These are phyloP conservation scores for Verticillium albo-atrum DNA, from an alignment of 2,329 filamentous ascomycete genomes.

Conservation along the genomic window DNA sequence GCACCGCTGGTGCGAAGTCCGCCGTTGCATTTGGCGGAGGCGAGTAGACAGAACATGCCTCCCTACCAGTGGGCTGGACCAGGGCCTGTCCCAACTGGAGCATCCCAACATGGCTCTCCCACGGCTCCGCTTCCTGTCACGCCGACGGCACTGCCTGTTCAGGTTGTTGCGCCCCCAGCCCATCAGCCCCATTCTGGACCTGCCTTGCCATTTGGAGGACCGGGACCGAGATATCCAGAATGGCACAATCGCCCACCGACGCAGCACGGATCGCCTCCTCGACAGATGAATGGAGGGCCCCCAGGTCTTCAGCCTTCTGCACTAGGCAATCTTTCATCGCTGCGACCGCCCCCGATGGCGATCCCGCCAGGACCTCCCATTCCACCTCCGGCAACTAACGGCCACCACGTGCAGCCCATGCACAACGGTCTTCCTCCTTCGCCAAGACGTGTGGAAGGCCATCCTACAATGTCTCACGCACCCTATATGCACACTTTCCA, in stretches of 20 bases:
- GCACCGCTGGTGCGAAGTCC: conserved; percentile 10
- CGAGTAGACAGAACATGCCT: conserved; percentile 6
- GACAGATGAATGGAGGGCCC: conserved; percentile 45
- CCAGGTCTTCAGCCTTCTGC: conserved; percentile 24
- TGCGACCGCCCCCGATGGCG: conserved; percentile 45
- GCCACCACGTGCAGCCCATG: conserved; percentile 32
- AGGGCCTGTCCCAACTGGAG: background rate
- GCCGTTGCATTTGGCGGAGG: conserved; percentile 8
- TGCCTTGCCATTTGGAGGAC: conserved; percentile 25
- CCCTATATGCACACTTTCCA: conserved; percentile 17
- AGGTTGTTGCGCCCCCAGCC: conserved; percentile 19
- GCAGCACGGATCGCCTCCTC: conserved; percentile 42
- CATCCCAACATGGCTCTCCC: conserved; percentile 17
- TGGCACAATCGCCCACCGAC: conserved; percentile 46
- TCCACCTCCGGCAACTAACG: conserved; percentile 37
- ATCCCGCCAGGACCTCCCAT: conserved; percentile 35
- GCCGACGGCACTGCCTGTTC: conserved; percentile 9
- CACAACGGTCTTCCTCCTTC: conserved; percentile 44
- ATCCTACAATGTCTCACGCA: conserved; percentile 9
- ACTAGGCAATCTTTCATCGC: conserved; percentile 33
- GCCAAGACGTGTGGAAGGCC: conserved; percentile 38
- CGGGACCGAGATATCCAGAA: conserved; percentile 21
- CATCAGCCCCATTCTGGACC: conserved; percentile 32
- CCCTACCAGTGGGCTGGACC: background rate
- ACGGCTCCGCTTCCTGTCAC: conserved; percentile 19